These are phyloP conservation scores for Setaria viridis DNA, from an alignment of 202 grass and related monocot species.

Conservation along the genomic window DNA sequence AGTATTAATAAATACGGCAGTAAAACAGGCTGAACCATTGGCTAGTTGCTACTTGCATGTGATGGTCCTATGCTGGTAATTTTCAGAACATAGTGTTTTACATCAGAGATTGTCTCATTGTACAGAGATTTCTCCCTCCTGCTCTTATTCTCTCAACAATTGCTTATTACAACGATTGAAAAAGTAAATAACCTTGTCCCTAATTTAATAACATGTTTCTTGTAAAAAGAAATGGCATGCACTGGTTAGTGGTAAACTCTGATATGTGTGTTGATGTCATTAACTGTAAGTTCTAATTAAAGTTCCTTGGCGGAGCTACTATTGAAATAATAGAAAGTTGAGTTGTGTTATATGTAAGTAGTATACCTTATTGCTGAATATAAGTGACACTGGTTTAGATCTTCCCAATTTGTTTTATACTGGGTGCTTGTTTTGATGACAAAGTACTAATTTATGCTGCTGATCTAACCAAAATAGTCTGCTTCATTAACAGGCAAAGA, in stretches of 20 bases:
- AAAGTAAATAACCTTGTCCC: not conserved
- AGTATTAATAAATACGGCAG: too few relatives aligned
- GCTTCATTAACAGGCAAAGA: not conserved
- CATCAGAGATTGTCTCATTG: not conserved
- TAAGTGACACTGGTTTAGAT: too few relatives aligned
- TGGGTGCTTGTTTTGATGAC: not conserved
- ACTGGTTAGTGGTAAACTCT: not conserved
- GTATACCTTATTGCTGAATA: not conserved
- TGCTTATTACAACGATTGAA: not conserved
- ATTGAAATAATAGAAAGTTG: not conserved
- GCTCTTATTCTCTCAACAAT: not conserved
- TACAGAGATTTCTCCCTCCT: not conserved
- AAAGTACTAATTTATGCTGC: not conserved
- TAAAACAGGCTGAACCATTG: too few relatives aligned
- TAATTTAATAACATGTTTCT: not conserved
- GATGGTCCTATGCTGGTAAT: too few relatives aligned
- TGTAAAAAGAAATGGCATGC: not conserved
- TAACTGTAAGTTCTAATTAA: not conserved
- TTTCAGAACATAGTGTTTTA: too few relatives aligned
- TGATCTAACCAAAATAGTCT: not conserved
- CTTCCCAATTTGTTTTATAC: not conserved
- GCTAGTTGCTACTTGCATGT: too few relatives aligned
- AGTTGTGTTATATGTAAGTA: too few relatives aligned
- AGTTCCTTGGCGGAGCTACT: not conserved
- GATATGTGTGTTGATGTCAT: too few relatives aligned